Base-by-base conservation (phyloP, 768 basidiomycete species). In the Trametes maxima region DNA sequence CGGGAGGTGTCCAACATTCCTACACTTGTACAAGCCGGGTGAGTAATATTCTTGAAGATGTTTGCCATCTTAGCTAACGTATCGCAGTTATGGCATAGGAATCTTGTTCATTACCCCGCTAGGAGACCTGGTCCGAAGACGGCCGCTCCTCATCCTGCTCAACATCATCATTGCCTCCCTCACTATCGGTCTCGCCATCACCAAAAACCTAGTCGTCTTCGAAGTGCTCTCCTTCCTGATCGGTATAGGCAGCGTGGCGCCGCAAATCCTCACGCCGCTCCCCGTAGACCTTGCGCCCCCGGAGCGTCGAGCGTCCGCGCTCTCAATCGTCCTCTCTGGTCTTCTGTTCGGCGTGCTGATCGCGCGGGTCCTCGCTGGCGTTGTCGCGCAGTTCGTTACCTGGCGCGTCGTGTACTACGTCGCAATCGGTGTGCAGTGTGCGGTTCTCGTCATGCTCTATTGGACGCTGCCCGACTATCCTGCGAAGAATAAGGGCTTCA, bases 201-300 rank as follows among this genome's bases (percentile, higher is more conserved):
- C 90, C 0, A 74, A 73, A 2, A 82, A 74, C 52, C 76, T 92
- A 4, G 75, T 73, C 8, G 83, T 80, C 24, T 90, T 94, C 67
- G 85, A 92, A 64, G 77, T 73, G 0, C 73, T 95, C 5, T 85
- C 82, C 14, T 95, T 87, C 76, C 73, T 94, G 36, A 79, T 90
- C 28, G 92, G 93, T 2, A 75, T 84, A 13, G 75, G 82, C 24
- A 86, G 85, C n/a, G 90, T 92, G 48, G 84, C 85, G 0, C 86
- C 89, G 0, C 89, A 91, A 72, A 85, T 95, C 60, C 74, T 86
- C 60, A 84, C 95, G 58, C 84, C 93, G 0, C 68, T 85, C 43
- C 89, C 91, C 0, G 94, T 85, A 1, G 94, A 96, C 73, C 82
- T 95, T 25, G 92, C 92, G 0, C 85, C 89, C 0, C 84, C 87